Percentiles rank a stretch among this genome's conserved stretches.
These are phyloP conservation scores for Microcos paniculata DNA, from an alignment of 345 rosid genomes.

Conservation along the genomic window DNA sequence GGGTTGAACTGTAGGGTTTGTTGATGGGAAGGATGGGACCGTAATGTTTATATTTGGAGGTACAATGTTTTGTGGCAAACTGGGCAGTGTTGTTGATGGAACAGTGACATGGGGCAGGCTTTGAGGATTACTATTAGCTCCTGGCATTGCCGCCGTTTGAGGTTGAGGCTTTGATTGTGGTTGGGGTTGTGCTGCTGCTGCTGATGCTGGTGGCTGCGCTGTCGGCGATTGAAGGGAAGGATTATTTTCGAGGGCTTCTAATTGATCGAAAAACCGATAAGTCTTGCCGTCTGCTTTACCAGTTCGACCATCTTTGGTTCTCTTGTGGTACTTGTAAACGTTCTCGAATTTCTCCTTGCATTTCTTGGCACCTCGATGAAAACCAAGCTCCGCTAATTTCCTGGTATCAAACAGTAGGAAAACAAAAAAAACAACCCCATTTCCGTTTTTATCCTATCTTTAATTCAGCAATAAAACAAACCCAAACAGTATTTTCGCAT, in stretches of 20 bases:
- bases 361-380: constrained; percentile 73
- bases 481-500: constrained; percentile 4
- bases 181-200: not conserved
- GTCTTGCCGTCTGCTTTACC: constrained; percentile 70
- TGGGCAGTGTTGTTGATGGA: constrained; percentile 29
- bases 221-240: constrained; percentile 20
- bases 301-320: constrained; percentile 77
- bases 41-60: not conserved
- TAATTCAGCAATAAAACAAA: constrained; percentile 13
- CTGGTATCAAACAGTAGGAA: constrained; percentile 33
- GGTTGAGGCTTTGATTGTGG: constrained; percentile 2
- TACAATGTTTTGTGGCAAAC: not conserved
- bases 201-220: constrained; percentile 16
- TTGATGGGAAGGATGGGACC: not conserved
- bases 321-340: constrained; percentile 84
- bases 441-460: not conserved
- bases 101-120: constrained; percentile 21
- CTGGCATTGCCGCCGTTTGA: constrained; percentile 16
- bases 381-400: constrained; percentile 78
- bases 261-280: constrained; percentile 77
- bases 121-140: constrained; percentile 29
- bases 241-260: constrained; percentile 62
- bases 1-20: constrained; percentile 14
- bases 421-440: not conserved
- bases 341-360: constrained; percentile 97